Evolutionary conservation across 2,329 filamentous ascomycete genomes (phyloP), one percentile per base, ranked within the genome.

Genomic region (Beauveria rudraprayagi): DNA sequence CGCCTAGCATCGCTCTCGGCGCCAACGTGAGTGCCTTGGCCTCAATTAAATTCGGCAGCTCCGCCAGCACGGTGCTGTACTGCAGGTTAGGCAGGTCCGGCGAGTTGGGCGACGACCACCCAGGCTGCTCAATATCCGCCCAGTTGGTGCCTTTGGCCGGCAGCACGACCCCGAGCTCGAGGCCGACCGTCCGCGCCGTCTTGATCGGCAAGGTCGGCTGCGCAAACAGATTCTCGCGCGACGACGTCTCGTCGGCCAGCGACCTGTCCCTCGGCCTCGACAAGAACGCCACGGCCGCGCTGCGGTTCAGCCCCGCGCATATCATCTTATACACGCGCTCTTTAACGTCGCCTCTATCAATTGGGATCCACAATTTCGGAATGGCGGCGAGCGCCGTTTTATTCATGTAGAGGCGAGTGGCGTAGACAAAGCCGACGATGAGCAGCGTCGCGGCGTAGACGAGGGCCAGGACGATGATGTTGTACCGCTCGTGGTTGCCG

Each of bases 11-110:
- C 41, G 72, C 78, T 0, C 79, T 77, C 34, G 87, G 91, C 0
- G 89, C 91, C 43, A 96, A 82, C 0, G 90, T 92, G n/a, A 97
- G 85, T 1, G 92, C 93, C 72, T 93, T 93, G 10, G 91, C 93
- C 76, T 97, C 93, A 64, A 97, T 90, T 30, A 97, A 80, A 70
- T 95, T 88, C 1, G 92, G 91, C 26, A 99, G 80, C 73, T 97
- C 93, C 43, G 83, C 81, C 19, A 97, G 80, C 26, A 99, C 91
- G 2, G 86, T 85, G 67, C 81, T 82, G 73, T 96, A 97, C 65
- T 95, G 86, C n/a, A 97, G 76, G 69, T 91, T 85, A 5, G 91
- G 86, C 19, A 94, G 76, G 69, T 94, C 89, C 9, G 83, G 77
- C 1, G 85, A 88, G 34, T 83, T 82, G 6, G 93, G 93, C 2